Base-by-base conservation (phyloP, 2,329 filamentous ascomycete species). In the Penicillium sclerotigenum region DNA sequence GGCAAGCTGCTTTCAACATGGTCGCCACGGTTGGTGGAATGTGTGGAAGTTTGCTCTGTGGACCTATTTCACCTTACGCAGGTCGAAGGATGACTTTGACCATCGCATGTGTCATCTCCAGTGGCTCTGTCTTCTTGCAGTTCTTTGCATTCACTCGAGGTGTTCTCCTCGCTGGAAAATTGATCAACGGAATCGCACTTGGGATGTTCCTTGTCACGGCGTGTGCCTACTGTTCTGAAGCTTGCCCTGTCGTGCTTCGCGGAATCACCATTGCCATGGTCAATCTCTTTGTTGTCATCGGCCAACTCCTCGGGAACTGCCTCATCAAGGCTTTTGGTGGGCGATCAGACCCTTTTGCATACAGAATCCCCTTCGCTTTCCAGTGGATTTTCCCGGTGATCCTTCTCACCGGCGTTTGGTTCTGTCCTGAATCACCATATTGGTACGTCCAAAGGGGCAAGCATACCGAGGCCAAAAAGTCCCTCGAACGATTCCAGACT, bases 1-100 rank as follows among this genome's bases (percentile, higher is more conserved):
- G 54, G 54, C 54, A 56, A 42, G 54, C 54, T 8, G 54, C 54
- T 16, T 56, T 56, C 48, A 56, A 56, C 22, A 56, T 52, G 54
- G 20, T 56, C 18, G 48, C 54, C 4, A 56, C 48, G 3, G 48
- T 56, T 31, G 54, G 54, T 33, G 54, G 54, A 26, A 56, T 56
- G 54, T 9, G 20, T 22, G 54, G 54, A 42, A 56, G 42, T 52
- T 31, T 56, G 9, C 13, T 56, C 5, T 56, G 54, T 9, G 54
- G 54, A 18, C 42, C 42, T 13, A 38, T 52, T 10, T 56, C 54
- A 3, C 47, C 47, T 14, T 52, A 52, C 18, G 31, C 40, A 20
- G 54, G 54, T 31, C 48, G 54, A 34, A 52, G 47, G 20, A 34
- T 52, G 41, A 52, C 28, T 8, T 36, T 56, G 33, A 29, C 16